Conservation (phyloP, 768 basidiomycete species). For the Botryobasidium botryosum region DNA sequence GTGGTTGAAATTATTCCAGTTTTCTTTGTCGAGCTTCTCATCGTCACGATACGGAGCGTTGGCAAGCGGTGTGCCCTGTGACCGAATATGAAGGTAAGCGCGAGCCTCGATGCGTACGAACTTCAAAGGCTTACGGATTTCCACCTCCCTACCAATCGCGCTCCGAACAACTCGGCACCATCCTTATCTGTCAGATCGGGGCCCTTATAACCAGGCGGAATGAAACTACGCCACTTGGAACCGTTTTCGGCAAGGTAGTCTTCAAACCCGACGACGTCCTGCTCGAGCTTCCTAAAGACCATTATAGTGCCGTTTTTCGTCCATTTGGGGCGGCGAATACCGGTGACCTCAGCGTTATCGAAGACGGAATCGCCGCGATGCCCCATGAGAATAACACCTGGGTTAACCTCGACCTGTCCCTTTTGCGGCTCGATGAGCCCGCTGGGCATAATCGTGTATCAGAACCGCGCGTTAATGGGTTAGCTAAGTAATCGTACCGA, state of each 20-base stretch:
- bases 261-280: constrained; percentile 5
- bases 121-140: constrained; percentile 1
- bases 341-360: neutral
- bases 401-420: constrained; percentile 4
- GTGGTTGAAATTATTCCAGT: constrained; percentile 3
- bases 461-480: neutral
- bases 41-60: neutral
- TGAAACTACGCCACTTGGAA: too few relatives aligned
- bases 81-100: neutral
- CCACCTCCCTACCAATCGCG: constrained; percentile 6
- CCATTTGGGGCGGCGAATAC: neutral
- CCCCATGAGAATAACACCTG: constrained; percentile 10
- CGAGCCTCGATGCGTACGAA: neutral
- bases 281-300: constrained; percentile 8
- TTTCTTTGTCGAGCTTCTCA: neutral
- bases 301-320: constrained; percentile 4
- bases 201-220: neutral
- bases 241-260: constrained; percentile 3
- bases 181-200: neutral
- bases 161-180: neutral
- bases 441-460: neutral
- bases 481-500: neutral
- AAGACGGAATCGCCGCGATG: neutral
- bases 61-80: constrained; percentile 6
- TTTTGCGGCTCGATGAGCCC: constrained; percentile 2